These are phyloP conservation scores for Micromonas commoda DNA, from an alignment of 139 green algal genomes.

Conservation along the genomic window DNA sequence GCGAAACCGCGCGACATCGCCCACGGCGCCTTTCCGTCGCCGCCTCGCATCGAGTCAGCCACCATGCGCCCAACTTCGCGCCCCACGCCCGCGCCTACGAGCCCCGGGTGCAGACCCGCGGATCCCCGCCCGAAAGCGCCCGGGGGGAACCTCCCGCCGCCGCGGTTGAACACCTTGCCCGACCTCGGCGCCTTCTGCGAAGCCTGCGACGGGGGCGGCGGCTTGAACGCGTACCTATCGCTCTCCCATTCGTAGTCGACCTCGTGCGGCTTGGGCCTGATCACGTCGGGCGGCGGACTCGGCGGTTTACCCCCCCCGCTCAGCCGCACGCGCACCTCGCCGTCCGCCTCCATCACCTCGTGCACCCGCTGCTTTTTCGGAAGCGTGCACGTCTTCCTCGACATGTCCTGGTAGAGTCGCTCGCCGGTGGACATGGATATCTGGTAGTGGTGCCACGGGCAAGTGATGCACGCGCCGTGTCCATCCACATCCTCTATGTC, in stretches of 20 bases:
- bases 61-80: not conserved
- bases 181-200: not conserved
- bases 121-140: too few relatives aligned
- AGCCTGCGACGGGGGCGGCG: not conserved
- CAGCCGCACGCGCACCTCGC: conserved; percentile 1
- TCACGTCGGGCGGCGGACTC: too few relatives aligned
- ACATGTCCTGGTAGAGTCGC: conserved; percentile 15
- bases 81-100: not conserved
- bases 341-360: not conserved
- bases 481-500: conserved; percentile 30
- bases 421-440: conserved; percentile 19
- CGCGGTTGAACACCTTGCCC: conserved; percentile 17
- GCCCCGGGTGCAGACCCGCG: not conserved
- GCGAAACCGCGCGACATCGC: conserved; percentile 16
- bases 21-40: conserved; percentile 21
- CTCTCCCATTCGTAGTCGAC: not conserved
- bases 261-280: not conserved
- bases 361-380: not conserved
- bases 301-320: not conserved
- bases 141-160: too few relatives aligned
- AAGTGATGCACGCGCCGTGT: conserved; percentile 17
- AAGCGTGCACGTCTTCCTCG: not conserved
- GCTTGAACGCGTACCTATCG: conserved; percentile 24
- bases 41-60: conserved; percentile 12
- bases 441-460: conserved; percentile 31